A percentile compares a stretch with the other conserved stretches of the same genome.
phyloP scores from a whole-genome alignment of 352 stramenopile genomes.

The Phytophthora cactorum region DNA sequence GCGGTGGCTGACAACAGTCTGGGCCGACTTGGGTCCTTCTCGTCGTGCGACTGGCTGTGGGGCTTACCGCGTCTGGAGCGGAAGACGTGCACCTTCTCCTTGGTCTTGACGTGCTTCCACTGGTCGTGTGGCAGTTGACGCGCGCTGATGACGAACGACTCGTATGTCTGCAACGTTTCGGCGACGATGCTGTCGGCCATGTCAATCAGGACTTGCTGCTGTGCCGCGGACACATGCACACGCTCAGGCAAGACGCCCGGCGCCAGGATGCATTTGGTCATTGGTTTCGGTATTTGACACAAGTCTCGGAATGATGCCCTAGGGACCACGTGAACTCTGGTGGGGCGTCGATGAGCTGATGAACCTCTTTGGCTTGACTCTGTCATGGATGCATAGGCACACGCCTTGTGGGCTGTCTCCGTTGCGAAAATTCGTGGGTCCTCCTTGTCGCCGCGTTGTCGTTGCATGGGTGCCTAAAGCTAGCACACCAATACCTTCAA shows the following conservation, averaged over 20 bases:
- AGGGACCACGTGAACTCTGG: not conserved
- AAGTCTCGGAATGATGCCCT: conserved; percentile 21
- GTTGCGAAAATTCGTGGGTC: conserved; percentile 9
- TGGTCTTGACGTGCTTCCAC: conserved; percentile 62
- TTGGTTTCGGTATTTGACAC: not conserved
- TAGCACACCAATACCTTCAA: not conserved
- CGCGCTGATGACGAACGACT: conserved; percentile 45
- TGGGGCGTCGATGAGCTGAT: conserved; percentile 25
- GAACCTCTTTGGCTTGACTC: conserved; percentile 23
- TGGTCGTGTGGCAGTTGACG: conserved; percentile 38
- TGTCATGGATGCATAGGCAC: conserved; percentile 26
- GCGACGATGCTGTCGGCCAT: conserved; percentile 57
- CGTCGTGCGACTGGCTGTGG: conserved; percentile 27
- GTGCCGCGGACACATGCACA: conserved; percentile 20
- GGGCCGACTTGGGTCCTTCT: conserved; percentile 41
- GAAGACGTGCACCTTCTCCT: conserved; percentile 59
- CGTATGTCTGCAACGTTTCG: conserved; percentile 60
- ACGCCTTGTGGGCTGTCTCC: conserved; percentile 15
- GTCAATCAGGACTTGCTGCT: conserved; percentile 49
- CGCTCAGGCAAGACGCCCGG: conserved; percentile 25
- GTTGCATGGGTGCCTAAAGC: not conserved
- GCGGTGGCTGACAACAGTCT: conserved; percentile 41
- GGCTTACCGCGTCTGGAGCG: conserved; percentile 41
- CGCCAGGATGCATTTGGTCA: conserved; percentile 17
- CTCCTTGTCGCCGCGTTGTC: conserved; percentile 20